A percentile compares a stretch with the other conserved stretches of the same genome.
Conservation (phyloP, 352 stramenopile species). For the Blastocystis hominis region DNA sequence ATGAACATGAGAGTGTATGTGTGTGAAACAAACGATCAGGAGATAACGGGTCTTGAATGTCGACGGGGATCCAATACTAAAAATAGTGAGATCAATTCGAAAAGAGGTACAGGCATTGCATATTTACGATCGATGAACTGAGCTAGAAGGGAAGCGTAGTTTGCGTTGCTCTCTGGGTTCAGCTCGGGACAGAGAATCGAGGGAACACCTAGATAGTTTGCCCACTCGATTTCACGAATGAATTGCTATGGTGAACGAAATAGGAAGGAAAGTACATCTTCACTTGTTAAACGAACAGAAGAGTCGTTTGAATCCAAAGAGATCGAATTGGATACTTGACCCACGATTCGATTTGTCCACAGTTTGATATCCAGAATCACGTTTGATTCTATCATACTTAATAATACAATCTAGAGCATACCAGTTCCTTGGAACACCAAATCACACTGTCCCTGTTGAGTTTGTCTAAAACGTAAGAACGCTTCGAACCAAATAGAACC, state of each 20-base stretch:
- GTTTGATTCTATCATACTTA: slow-evolving; percentile 66
- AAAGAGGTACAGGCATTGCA: slow-evolving; percentile 72
- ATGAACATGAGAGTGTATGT: slow-evolving; percentile 65
- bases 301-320: slow-evolving; percentile 66
- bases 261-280: slow-evolving; percentile 60
- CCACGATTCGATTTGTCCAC: slow-evolving; percentile 74
- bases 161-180: slow-evolving; percentile 65
- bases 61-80: slow-evolving; percentile 57
- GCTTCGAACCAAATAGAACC: slow-evolving; percentile 65
- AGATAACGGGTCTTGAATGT: background rate
- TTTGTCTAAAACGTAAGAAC: slow-evolving; percentile 66
- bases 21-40: slow-evolving; percentile 69
- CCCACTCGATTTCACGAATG: slow-evolving; percentile 85
- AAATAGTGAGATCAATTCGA: slow-evolving; percentile 61
- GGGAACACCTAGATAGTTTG: slow-evolving; percentile 82
- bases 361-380: slow-evolving; percentile 72
- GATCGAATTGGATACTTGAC: slow-evolving; percentile 72
- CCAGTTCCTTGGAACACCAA: background rate
- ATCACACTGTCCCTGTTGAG: background rate
- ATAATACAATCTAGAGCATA: background rate
- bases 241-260: slow-evolving; percentile 61
- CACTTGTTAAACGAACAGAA: slow-evolving; percentile 64
- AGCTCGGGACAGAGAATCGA: slow-evolving; percentile 80
- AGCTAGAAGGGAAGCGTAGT: slow-evolving; percentile 73
- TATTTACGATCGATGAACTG: slow-evolving; percentile 71